A percentile compares a stretch with the other conserved stretches of the same genome.
Conservation (phyloP, 805 yeast genomes). For the Candida succiphila region DNA sequence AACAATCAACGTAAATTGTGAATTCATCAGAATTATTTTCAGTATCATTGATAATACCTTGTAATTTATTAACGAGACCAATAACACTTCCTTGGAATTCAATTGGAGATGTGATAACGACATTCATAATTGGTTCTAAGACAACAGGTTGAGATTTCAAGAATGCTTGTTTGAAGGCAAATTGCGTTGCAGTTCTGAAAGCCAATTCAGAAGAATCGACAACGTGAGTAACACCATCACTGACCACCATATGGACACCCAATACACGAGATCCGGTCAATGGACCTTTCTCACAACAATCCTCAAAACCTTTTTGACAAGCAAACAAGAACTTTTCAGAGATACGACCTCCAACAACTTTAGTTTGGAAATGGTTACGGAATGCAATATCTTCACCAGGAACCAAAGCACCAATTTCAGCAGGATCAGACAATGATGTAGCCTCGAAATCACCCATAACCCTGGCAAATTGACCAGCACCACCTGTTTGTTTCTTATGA, state of each 20-base stretch:
- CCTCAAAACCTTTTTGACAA: conserved; percentile 92
- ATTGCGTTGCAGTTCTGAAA: conserved; percentile 84
- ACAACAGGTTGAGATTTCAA: conserved; percentile 75
- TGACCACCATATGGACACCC: conserved; percentile 86
- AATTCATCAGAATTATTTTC: conserved; percentile 93
- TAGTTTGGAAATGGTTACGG: conserved; percentile 71
- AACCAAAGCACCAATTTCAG: conserved; percentile 16
- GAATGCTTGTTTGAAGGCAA: conserved; percentile 90
- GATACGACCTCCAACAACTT: conserved; percentile 93
- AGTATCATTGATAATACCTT: conserved; percentile 89
- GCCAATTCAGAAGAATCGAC: conserved; percentile 97
- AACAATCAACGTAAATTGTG: conserved; percentile 87
- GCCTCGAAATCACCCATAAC: conserved; percentile 71
- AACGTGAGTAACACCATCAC: conserved; percentile 96
- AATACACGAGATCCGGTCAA: conserved; percentile 88
- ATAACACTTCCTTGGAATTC: conserved; percentile 95
- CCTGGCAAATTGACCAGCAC: conserved; percentile 98
- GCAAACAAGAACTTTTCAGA: conserved; percentile 92
- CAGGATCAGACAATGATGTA: conserved; percentile 43
- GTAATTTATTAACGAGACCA: conserved; percentile 82
- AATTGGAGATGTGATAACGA: conserved; percentile 85
- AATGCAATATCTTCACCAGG: conserved; percentile 21
- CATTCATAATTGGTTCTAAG: conserved; percentile 94
- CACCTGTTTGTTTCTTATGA: conserved; percentile 97
- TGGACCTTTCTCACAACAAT: conserved; percentile 93